These are phyloP conservation scores for Colletotrichum cereale DNA, from an alignment of 2,329 filamentous ascomycete species.

Conservation along the genomic window DNA sequence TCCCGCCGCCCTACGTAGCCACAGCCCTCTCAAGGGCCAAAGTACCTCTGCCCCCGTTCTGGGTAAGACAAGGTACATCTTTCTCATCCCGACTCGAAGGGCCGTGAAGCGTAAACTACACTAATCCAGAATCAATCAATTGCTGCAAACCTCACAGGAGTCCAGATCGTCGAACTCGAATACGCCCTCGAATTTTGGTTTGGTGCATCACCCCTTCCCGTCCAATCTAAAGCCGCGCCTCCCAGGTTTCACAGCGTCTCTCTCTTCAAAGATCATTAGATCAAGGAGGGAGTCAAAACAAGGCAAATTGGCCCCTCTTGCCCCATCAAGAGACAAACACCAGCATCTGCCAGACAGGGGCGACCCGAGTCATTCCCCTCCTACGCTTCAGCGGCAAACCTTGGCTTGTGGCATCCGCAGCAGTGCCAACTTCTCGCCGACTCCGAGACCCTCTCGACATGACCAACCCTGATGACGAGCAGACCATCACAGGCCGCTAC, in stretches of 20 bases:
- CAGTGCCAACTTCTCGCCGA: slow-evolving; percentile 19
- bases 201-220: not conserved
- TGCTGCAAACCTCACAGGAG: slow-evolving; percentile 1
- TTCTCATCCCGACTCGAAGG: slow-evolving; percentile 11
- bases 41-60: not conserved
- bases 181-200: not conserved
- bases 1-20: not conserved
- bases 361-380: slow-evolving; percentile 32
- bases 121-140: slow-evolving; percentile 9
- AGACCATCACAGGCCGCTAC: slow-evolving; percentile 6
- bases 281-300: slow-evolving; percentile 21
- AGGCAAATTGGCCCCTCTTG: slow-evolving; percentile 11
- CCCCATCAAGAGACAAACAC: slow-evolving; percentile 13
- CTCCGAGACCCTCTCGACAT: slow-evolving; percentile 6
- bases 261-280: not conserved
- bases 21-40: not conserved
- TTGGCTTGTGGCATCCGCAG: slow-evolving; percentile 26
- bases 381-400: slow-evolving; percentile 15
- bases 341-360: slow-evolving; percentile 14
- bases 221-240: not conserved
- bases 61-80: slow-evolving; percentile 4
- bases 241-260: slow-evolving; percentile 10
- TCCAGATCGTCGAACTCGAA: slow-evolving; percentile 15
- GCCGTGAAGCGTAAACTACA: not conserved
- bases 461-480: slow-evolving; percentile 15